Conservation (phyloP, 169 alveolate species). For the Eimeria necatrix region DNA sequence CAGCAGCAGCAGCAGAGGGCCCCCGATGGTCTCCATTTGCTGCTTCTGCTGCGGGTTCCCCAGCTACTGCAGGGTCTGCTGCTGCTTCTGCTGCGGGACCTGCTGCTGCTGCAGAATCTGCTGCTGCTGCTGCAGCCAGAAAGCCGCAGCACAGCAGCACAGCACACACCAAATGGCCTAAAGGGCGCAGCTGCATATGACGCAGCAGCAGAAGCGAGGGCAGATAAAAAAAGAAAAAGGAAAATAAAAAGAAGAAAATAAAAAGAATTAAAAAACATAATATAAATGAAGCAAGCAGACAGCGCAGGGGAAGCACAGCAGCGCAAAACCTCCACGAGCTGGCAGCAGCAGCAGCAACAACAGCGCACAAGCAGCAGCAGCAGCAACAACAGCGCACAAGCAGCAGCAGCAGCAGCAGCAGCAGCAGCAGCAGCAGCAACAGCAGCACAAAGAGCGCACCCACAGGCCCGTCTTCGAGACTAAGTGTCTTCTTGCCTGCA, state of each 20-base stretch:
- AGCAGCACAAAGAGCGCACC: background rate
- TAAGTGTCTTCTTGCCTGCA: slow-evolving; percentile 21
- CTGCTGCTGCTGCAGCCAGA: slow-evolving; percentile 36
- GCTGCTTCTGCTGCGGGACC: background rate
- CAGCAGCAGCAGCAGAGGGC: background rate
- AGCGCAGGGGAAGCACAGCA: background rate
- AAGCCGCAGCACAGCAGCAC: background rate
- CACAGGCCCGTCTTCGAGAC: background rate
- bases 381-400: background rate
- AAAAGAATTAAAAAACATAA: background rate
- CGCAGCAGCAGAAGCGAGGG: background rate
- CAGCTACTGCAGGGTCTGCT: background rate
- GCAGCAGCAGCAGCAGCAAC: background rate
- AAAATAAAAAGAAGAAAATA: background rate
- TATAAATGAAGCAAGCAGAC: background rate
- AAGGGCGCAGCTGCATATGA: background rate
- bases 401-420: background rate
- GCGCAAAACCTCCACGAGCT: no score
- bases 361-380: background rate
- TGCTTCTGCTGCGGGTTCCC: background rate
- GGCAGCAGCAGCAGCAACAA: background rate
- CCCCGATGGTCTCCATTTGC: background rate
- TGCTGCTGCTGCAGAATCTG: background rate
- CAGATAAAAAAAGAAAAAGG: background rate
- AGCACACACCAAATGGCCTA: background rate